phyloP scores from a whole-genome alignment of 495 filamentous ascomycete species.

The Hypoxylon perforatum region DNA sequence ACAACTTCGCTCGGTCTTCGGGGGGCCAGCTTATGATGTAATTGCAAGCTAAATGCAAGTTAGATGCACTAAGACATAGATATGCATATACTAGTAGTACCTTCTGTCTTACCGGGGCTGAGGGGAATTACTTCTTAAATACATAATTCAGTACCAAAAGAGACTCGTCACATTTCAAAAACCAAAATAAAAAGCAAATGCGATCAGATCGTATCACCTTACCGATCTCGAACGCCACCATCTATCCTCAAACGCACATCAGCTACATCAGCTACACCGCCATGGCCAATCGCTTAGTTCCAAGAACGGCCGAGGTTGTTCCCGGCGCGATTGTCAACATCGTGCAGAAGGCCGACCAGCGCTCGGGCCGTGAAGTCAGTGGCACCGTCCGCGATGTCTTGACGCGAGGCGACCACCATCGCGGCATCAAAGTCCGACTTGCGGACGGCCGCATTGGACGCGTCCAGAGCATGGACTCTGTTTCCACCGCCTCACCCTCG shows the following conservation, averaged over 20 bases:
- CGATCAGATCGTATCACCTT: conserved; percentile 35
- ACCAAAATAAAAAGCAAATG: conserved; percentile 1
- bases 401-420: conserved; percentile 76
- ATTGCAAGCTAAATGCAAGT: no score
- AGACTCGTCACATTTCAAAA: conserved; percentile 35
- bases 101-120: conserved; percentile 13
- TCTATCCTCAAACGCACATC: conserved; percentile 22
- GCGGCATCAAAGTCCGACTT: conserved; percentile 80
- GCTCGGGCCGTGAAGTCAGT: conserved; percentile 71
- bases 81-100: conserved; percentile 5
- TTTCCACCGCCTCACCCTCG: conserved; percentile 36
- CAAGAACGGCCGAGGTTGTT: conserved; percentile 61
- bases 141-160: no score
- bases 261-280: conserved; percentile 3
- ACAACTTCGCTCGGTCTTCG: not conserved
- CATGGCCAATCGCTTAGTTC: conserved; percentile 51
- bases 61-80: conserved; percentile 23
- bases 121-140: no score
- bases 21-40: no score
- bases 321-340: conserved; percentile 73
- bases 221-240: conserved; percentile 30
- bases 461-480: conserved; percentile 66
- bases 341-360: conserved; percentile 76
- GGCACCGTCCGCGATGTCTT: conserved; percentile 71
- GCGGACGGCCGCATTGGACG: conserved; percentile 74